phyloP scores from a whole-genome alignment of 805 yeast species.

The Nakazawaea anatomiae region DNA sequence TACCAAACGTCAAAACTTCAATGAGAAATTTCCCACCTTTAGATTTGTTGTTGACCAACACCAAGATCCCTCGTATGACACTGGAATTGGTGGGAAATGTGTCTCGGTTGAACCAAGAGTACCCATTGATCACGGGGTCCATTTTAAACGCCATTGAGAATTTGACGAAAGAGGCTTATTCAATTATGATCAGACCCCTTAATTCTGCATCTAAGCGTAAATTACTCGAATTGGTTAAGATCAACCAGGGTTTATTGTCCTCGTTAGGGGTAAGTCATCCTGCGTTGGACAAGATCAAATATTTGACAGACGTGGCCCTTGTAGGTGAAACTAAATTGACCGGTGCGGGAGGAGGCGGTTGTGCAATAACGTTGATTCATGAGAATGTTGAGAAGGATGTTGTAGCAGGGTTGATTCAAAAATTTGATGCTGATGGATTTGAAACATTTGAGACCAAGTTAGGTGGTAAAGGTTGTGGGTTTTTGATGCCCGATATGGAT shows the following conservation, averaged over 20 bases:
- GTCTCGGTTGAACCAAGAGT: slow-evolving; percentile 41
- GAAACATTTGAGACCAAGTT: slow-evolving; percentile 73
- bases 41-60: slow-evolving; percentile 72
- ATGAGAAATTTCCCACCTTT: slow-evolving; percentile 73
- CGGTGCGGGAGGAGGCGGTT: slow-evolving; percentile 99
- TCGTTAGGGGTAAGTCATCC: slow-evolving; percentile 93
- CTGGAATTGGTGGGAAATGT: slow-evolving; percentile 80
- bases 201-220: slow-evolving; percentile 36
- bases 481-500: slow-evolving; percentile 20
- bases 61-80: slow-evolving; percentile 83
- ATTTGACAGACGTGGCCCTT: slow-evolving; percentile 52
- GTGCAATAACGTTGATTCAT: slow-evolving; percentile 81
- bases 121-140: slow-evolving; percentile 49
- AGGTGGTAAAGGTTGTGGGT: slow-evolving; percentile 89
- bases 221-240: slow-evolving; percentile 58
- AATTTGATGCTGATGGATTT: slow-evolving; percentile 45
- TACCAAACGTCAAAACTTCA: slow-evolving; percentile 59
- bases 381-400: slow-evolving; percentile 31
- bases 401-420: slow-evolving; percentile 28
- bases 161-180: slow-evolving; percentile 67
- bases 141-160: slow-evolving; percentile 74
- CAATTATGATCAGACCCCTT: slow-evolving; percentile 48
- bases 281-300: slow-evolving; percentile 68
- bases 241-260: slow-evolving; percentile 84
- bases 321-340: slow-evolving; percentile 91